phyloP scores from a whole-genome alignment of 768 basidiomycete species.

The Mycena crocata region DNA sequence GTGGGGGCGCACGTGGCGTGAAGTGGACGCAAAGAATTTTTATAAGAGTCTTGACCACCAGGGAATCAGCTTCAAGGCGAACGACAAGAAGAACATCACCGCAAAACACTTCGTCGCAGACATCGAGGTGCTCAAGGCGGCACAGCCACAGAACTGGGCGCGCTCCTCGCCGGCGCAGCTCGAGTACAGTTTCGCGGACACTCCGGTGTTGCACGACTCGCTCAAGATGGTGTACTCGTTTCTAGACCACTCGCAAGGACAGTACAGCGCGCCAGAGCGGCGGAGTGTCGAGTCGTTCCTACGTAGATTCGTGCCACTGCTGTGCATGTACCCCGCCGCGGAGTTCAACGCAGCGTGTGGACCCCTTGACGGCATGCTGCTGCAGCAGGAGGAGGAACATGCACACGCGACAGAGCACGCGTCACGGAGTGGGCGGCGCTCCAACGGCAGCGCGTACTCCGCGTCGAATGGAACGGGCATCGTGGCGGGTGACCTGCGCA shows the following conservation, averaged over 20 bases:
- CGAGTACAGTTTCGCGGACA: slow-evolving; percentile 82
- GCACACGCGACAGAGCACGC: slow-evolving; percentile 45
- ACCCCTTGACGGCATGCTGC: slow-evolving; percentile 61
- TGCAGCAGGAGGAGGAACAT: slow-evolving; percentile 49
- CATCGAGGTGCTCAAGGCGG: slow-evolving; percentile 75
- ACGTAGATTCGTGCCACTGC: slow-evolving; percentile 82
- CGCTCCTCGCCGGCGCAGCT: slow-evolving; percentile 62
- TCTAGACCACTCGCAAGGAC: slow-evolving; percentile 86
- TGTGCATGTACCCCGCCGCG: slow-evolving; percentile 77
- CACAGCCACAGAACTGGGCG: slow-evolving; percentile 58
- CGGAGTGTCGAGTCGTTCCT: slow-evolving; percentile 88
- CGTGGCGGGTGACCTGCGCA: slow-evolving; percentile 77
- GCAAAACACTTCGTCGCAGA: slow-evolving; percentile 85
- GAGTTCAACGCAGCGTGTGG: slow-evolving; percentile 76
- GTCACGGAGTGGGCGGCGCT: slow-evolving; percentile 59
- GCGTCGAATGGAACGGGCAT: slow-evolving; percentile 56
- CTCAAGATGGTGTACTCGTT: slow-evolving; percentile 92
- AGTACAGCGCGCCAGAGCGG: slow-evolving; percentile 82
- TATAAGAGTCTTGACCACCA: slow-evolving; percentile 98
- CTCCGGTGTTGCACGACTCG: slow-evolving; percentile 84
- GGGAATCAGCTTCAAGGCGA: slow-evolving; percentile 92
- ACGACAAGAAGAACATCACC: slow-evolving; percentile 94
- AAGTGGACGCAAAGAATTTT: slow-evolving; percentile 97
- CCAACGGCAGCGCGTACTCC: slow-evolving; percentile 54
- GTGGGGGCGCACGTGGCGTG: slow-evolving; percentile 97